These are phyloP conservation scores for Phytophthora sp. DNA, from an alignment of 352 stramenopile genomes.

Conservation along the genomic window DNA sequence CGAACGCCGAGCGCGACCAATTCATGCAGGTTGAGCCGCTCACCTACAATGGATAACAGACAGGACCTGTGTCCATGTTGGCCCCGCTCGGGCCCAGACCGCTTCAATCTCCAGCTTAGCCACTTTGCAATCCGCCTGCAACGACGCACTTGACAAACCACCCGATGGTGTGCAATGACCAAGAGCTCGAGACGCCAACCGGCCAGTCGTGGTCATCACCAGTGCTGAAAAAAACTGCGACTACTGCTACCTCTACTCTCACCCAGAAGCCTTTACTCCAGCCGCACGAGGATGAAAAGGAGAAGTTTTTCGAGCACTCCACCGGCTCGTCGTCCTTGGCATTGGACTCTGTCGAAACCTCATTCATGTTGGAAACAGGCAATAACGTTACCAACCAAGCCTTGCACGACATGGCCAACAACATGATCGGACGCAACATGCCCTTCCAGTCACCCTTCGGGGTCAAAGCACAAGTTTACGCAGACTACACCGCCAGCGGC, in stretches of 20 bases:
- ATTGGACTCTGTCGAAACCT: conserved; percentile 16
- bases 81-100: background rate
- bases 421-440: conserved; percentile 59
- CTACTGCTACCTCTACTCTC: conserved; percentile 1
- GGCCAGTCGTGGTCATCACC: conserved; percentile 6
- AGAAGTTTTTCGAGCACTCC: conserved; percentile 13
- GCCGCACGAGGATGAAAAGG: conserved; percentile 8
- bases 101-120: background rate
- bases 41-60: conserved; percentile 16
- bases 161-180: conserved; percentile 31
- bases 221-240: conserved; percentile 21
- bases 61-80: background rate
- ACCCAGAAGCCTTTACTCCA: conserved; percentile 11
- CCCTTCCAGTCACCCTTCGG: conserved; percentile 76
- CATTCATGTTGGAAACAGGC: conserved; percentile 14
- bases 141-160: background rate
- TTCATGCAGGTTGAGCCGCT: conserved; percentile 9
- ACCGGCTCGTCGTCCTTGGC: conserved; percentile 24
- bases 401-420: conserved; percentile 41
- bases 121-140: conserved; percentile 22
- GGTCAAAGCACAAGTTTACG: conserved; percentile 87
- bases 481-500: conserved; percentile 94
- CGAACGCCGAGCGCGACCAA: background rate
- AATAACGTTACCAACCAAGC: conserved; percentile 14
- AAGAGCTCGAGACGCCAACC: conserved; percentile 15